These are phyloP conservation scores for Pleurotus giganteus DNA, from an alignment of 768 basidiomycete genomes.

Conservation along the genomic window DNA sequence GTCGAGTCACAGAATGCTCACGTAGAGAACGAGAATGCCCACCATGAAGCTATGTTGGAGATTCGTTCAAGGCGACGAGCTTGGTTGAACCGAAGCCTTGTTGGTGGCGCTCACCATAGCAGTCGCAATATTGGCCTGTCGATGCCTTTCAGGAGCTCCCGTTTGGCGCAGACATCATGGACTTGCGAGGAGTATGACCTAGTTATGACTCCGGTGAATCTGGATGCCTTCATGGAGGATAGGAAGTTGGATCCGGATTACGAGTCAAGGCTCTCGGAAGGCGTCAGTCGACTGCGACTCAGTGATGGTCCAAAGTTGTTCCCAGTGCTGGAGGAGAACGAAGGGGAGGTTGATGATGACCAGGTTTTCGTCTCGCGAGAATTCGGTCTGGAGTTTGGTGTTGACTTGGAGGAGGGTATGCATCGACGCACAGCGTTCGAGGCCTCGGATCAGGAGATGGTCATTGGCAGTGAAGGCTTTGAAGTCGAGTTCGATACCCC, in stretches of 20 bases:
- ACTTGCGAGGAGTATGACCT: constrained; percentile 34
- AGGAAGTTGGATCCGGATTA: constrained; percentile 13
- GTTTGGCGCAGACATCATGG: constrained; percentile 41
- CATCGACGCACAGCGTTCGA: constrained; percentile 13
- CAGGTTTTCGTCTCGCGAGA: constrained; percentile 22
- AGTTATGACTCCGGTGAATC: constrained; percentile 8
- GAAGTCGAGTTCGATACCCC: constrained; percentile 25
- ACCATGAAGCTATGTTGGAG: constrained; percentile 48
- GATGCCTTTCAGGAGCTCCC: constrained; percentile 48
- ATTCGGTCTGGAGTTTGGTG: constrained; percentile 30
- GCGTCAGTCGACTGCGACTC: constrained; percentile 13
- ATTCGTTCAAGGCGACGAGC: constrained; percentile 60
- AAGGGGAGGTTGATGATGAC: constrained; percentile 26
- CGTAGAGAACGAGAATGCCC: constrained; percentile 35
- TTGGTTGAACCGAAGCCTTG: constrained; percentile 56
- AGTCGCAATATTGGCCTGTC: constrained; percentile 43
- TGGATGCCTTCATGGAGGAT: constrained; percentile 5
- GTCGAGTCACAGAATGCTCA: constrained; percentile 40
- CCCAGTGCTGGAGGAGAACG: constrained; percentile 40
- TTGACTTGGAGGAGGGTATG: constrained; percentile 28
- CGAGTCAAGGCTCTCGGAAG: constrained; percentile 11
- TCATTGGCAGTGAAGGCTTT: constrained; percentile 4
- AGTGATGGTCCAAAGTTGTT: constrained; percentile 27
- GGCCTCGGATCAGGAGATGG: constrained; percentile 1
- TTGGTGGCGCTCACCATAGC: constrained; percentile 20